Percentiles rank a stretch among this genome's conserved stretches.
Evolutionary conservation across 139 green algal genomes (phyloP).

Genomic region (Coelastrella sp.): DNA sequence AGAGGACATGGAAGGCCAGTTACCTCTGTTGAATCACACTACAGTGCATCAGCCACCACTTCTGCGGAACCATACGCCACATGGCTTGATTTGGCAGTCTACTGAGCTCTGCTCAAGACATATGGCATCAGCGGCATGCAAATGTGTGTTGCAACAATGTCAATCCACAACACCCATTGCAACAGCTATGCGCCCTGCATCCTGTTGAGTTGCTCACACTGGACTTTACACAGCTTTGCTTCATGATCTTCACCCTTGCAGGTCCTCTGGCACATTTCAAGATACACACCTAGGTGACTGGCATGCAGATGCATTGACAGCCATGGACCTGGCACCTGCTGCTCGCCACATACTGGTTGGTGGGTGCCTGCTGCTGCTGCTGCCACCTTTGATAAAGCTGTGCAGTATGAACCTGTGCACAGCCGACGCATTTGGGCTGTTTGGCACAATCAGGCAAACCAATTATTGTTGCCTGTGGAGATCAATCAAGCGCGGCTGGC

Average conservation of each 20-base stretch:
- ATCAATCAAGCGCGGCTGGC: background rate
- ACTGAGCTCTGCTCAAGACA: too few relatives aligned
- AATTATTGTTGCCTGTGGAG: background rate
- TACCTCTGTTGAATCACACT: background rate
- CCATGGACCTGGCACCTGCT: slow-evolving; percentile 7
- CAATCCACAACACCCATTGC: too few relatives aligned
- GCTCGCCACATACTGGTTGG: slow-evolving; percentile 8
- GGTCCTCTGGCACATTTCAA: slow-evolving; percentile 32
- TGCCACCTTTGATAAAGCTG: background rate
- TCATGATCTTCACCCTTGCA: background rate
- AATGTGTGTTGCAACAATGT: too few relatives aligned
- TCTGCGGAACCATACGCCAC: too few relatives aligned
- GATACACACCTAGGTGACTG: slow-evolving; percentile 26
- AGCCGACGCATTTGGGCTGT: background rate
- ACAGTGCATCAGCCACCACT: too few relatives aligned
- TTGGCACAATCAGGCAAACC: background rate
- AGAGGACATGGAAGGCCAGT: slow-evolving; percentile 28
- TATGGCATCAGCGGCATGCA: too few relatives aligned
- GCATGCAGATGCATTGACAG: background rate
- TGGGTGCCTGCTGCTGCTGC: background rate
- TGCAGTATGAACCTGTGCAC: background rate
- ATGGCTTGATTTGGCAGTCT: too few relatives aligned
- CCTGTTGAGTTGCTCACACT: too few relatives aligned
- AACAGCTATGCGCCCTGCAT: too few relatives aligned
- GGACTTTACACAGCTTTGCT: too few relatives aligned